Evolutionary conservation across 371 early-diverging fungal genomes (phyloP).

Genomic region (Syncephalastrum sp.): DNA sequence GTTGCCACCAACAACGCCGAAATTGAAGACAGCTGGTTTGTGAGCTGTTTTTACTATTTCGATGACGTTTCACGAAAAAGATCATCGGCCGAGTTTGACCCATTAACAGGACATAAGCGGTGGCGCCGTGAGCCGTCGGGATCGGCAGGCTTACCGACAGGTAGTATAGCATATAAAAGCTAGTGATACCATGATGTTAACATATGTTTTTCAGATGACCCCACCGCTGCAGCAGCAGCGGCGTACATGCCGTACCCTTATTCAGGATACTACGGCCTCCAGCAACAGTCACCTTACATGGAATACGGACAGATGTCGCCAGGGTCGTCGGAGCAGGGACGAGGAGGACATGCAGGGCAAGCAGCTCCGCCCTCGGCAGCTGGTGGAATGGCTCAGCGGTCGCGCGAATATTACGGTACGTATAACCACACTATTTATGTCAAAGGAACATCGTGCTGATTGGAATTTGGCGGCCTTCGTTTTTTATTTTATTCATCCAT

Average conservation of each 20-base stretch:
- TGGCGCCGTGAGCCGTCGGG: too few species aligned
- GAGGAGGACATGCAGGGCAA: too few species aligned
- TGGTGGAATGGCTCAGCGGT: not conserved
- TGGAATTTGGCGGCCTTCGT: not conserved
- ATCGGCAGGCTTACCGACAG: too few species aligned
- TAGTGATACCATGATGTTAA: constrained; percentile 5
- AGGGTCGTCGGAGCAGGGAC: too few species aligned
- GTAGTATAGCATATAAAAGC: constrained; percentile 3
- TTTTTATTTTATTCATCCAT: not conserved
- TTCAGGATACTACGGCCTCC: constrained; percentile 10
- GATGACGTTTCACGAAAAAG: constrained; percentile 20
- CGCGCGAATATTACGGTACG: constrained; percentile 18
- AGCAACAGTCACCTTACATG: constrained; percentile 14
- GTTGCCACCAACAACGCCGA: constrained; percentile 11
- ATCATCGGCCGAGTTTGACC: constrained; percentile 20
- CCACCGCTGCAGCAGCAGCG: constrained; percentile 8
- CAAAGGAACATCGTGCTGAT: too few species aligned
- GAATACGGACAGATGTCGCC: constrained; percentile 8
- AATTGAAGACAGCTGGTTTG: constrained; percentile 26
- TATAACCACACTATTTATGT: not conserved
- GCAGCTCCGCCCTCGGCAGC: too few species aligned
- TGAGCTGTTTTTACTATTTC: constrained; percentile 22
- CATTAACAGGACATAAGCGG: not conserved
- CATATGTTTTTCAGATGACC: constrained; percentile 1
- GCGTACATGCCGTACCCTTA: constrained; percentile 12